These are phyloP conservation scores for Botryosphaeria dothidea DNA, from an alignment of 2,329 filamentous ascomycete species.

Conservation along the genomic window DNA sequence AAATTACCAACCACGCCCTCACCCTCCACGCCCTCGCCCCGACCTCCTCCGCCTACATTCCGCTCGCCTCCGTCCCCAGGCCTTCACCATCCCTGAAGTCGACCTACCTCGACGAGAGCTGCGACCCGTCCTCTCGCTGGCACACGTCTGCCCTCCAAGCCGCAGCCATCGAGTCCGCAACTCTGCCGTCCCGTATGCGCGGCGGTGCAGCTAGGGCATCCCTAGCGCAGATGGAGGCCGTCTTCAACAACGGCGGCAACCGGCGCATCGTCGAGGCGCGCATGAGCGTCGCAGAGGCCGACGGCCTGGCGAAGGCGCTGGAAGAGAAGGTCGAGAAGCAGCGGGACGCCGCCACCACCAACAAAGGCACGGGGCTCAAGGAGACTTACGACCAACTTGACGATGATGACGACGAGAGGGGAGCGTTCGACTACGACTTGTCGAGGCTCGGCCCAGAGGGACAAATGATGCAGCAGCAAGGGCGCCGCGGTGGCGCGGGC, in stretches of 20 bases:
- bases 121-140: conserved; percentile 72
- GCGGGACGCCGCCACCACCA: no score
- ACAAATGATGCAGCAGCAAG: neutral
- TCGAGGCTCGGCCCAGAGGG: neutral
- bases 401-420: conserved; percentile 30
- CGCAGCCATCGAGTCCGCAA: conserved; percentile 75
- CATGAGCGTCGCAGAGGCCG: conserved; percentile 59
- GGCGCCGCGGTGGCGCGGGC: neutral
- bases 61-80: conserved; percentile 65
- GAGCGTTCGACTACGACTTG: conserved; percentile 19
- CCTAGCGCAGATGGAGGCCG: conserved; percentile 64
- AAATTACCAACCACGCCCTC: conserved; percentile 72
- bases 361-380: no score
- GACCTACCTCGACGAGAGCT: conserved; percentile 51
- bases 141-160: conserved; percentile 75
- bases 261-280: conserved; percentile 76
- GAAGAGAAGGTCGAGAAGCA: conserved; percentile 24
- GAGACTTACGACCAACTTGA: no score
- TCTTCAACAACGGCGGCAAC: conserved; percentile 73
- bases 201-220: conserved; percentile 47
- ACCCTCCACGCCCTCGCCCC: conserved; percentile 68
- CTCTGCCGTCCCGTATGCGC: conserved; percentile 71
- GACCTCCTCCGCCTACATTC: conserved; percentile 76
- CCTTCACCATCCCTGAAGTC: conserved; percentile 70
- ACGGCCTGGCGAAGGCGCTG: conserved; percentile 30